A percentile compares a stretch with the other conserved stretches of the same genome.
These are phyloP conservation scores for Talaromyces sp. DNA, from an alignment of 2,329 filamentous ascomycete species.

Conservation along the genomic window DNA sequence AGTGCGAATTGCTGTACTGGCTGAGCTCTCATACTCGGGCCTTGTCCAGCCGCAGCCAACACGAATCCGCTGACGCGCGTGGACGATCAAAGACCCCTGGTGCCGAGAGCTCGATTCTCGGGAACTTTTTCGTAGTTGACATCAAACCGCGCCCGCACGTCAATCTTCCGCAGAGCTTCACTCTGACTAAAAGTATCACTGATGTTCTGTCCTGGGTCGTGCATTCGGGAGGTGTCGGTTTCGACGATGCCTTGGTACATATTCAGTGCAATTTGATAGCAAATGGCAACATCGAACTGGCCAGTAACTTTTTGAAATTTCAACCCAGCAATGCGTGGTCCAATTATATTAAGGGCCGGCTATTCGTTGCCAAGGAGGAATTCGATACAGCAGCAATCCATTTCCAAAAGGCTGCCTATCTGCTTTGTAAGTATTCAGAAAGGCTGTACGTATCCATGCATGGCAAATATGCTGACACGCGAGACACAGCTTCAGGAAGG, in stretches of 20 bases:
- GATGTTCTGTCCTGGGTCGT: constrained; percentile 43
- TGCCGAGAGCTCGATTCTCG: constrained; percentile 35
- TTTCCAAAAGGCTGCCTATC: constrained; percentile 78
- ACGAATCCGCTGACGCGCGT: constrained; percentile 22
- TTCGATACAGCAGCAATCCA: constrained; percentile 65
- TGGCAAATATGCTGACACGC: constrained; percentile 2
- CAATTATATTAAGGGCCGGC: constrained; percentile 76
- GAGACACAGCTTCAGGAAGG: constrained; percentile 36
- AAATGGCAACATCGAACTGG: constrained; percentile 62
- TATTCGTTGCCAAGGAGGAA: constrained; percentile 69
- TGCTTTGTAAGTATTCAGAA: constrained; percentile 61
- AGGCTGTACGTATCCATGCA: not conserved
- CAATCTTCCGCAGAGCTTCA: constrained; percentile 38
- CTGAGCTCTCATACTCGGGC: constrained; percentile 48
- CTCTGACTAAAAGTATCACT: constrained; percentile 38
- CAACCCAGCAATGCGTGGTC: constrained; percentile 55
- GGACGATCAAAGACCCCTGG: constrained; percentile 21
- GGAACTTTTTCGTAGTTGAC: constrained; percentile 42
- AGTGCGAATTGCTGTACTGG: constrained; percentile 65
- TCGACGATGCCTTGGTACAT: constrained; percentile 60
- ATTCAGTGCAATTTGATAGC: constrained; percentile 63
- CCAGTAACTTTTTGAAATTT: constrained; percentile 63
- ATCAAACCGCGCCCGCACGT: constrained; percentile 40
- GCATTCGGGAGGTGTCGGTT: constrained; percentile 51
- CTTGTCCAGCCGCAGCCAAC: constrained; percentile 24